Conservation (phyloP, 495 filamentous ascomycete genomes). For the Hapsidospora chrysogenum region DNA sequence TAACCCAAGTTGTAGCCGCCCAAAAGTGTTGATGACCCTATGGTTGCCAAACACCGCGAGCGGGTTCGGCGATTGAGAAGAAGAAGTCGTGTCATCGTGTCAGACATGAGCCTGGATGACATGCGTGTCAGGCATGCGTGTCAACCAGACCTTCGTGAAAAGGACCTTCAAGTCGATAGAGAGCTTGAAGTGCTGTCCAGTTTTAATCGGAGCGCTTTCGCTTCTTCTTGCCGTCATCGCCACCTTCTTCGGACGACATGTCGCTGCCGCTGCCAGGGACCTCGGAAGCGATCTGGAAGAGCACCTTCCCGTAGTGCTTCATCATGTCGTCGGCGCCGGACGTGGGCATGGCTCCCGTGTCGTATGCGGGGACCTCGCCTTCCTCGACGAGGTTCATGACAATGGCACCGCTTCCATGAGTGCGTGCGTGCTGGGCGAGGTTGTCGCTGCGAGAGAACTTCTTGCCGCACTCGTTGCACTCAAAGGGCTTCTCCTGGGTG, state of each 20-base stretch:
- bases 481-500: conserved; percentile 96
- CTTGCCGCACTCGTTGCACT: conserved; percentile 94
- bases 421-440: conserved; percentile 86
- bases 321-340: conserved; percentile 9
- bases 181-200: conserved; percentile 5
- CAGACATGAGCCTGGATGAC: no score
- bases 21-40: background rate
- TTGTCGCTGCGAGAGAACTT: conserved; percentile 98
- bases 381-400: conserved; percentile 73
- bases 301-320: conserved; percentile 33
- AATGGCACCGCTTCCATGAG: conserved; percentile 78
- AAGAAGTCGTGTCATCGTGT: background rate
- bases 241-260: conserved; percentile 34
- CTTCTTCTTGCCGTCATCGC: conserved; percentile 58
- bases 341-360: conserved; percentile 7
- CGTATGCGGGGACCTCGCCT: conserved; percentile 28
- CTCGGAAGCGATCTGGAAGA: conserved; percentile 61
- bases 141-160: conserved; percentile 4
- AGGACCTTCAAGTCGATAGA: conserved; percentile 2
- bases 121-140: conserved; percentile 13
- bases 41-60: background rate
- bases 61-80: conserved; percentile 14
- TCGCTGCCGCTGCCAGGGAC: conserved; percentile 42
- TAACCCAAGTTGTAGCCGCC: background rate
- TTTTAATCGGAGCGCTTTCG: conserved; percentile 50